These are phyloP conservation scores for Ilex asprella DNA, from an alignment of 257 asterid species.

Conservation along the genomic window DNA sequence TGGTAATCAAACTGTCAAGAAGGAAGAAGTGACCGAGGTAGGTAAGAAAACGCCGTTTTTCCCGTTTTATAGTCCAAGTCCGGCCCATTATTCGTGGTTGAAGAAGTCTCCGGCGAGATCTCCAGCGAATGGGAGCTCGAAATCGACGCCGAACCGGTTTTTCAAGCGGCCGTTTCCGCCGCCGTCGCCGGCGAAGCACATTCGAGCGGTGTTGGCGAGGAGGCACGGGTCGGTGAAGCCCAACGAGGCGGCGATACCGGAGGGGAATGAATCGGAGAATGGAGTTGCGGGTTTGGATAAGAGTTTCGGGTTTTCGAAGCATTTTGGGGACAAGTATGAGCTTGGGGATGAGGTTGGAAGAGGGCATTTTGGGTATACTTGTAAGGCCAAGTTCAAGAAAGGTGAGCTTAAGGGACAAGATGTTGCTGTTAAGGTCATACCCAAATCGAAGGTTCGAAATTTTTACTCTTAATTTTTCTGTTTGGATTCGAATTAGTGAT, in stretches of 20 bases:
- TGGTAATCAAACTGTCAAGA: slow-evolving; percentile 20
- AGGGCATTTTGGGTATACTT: slow-evolving; percentile 96
- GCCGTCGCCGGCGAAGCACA: slow-evolving; percentile 97
- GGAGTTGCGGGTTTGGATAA: slow-evolving; percentile 51
- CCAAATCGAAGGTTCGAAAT: slow-evolving; percentile 69
- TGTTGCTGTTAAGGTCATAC: slow-evolving; percentile 90
- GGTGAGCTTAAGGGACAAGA: slow-evolving; percentile 80
- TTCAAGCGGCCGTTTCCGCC: slow-evolving; percentile 86
- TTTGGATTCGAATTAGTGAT: too few relatives aligned
- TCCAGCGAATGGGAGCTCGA: slow-evolving; percentile 31
- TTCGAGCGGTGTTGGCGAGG: slow-evolving; percentile 68
- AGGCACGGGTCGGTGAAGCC: slow-evolving; percentile 87
- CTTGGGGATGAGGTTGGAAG: slow-evolving; percentile 89
- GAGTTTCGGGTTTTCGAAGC: slow-evolving; percentile 81
- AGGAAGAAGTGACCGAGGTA: slow-evolving; percentile 29
- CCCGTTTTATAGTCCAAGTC: slow-evolving; percentile 92
- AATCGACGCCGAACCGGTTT: slow-evolving; percentile 64
- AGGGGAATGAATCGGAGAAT: slow-evolving; percentile 46
- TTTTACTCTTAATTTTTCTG: background rate
- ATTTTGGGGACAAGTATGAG: slow-evolving; percentile 68
- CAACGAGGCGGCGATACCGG: slow-evolving; percentile 54
- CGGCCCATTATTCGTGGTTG: slow-evolving; percentile 70
- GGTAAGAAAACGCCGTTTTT: slow-evolving; percentile 74
- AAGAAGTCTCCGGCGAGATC: slow-evolving; percentile 90
- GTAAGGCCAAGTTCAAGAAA: slow-evolving; percentile 74